Evolutionary conservation across 176 grass and related monocot genomes (phyloP), one percentile per base, ranked within the genome.

Genomic region (Zea luxurians): DNA sequence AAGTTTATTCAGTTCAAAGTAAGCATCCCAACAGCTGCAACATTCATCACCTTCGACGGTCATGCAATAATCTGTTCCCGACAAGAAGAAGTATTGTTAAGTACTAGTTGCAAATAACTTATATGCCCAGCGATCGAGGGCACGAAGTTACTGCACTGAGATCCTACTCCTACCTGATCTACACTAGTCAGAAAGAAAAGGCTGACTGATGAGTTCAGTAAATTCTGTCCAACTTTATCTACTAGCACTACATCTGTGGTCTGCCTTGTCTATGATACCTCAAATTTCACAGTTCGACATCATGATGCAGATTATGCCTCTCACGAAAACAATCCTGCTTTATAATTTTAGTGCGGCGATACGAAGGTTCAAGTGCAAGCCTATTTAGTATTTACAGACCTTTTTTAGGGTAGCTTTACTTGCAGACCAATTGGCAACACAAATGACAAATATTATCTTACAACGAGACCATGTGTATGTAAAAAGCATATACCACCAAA

Each of bases 1-100:
- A 15, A 98, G 87, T 68, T 98, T 61, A 83, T 92, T 83, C 10
- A 95, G 74, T 78, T 94, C 96, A 85, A 94, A 94, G 48, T 94
- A 94, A 18, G 96, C 96, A 67, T 87, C 85, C 96, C 96, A 98
- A 77, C 92, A 98, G 82, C 88, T 92, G 76, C 89, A 94, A 40
- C 86, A 90, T 48, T 90, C 87, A 6, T 98, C 96, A 3, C 96
- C 91, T 70, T 98, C 96, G 7, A 83, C 52, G 48, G 89, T 87
- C 20, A 83, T 85, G 84, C 96, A 94, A 73, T 95, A 92, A 71
- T 98, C 96, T 98, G 78, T 52, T 73, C 21, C 21, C 60, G 60
- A 81, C 76, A 50, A 83, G 70, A 81, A 43, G 38, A 2, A 40
- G 4, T 4, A 42, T 46, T 62, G 60, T 68, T 52, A 83, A 36